phyloP scores from a whole-genome alignment of 108 stramenopile genomes.

The Cyclostephanos tholiformis region DNA sequence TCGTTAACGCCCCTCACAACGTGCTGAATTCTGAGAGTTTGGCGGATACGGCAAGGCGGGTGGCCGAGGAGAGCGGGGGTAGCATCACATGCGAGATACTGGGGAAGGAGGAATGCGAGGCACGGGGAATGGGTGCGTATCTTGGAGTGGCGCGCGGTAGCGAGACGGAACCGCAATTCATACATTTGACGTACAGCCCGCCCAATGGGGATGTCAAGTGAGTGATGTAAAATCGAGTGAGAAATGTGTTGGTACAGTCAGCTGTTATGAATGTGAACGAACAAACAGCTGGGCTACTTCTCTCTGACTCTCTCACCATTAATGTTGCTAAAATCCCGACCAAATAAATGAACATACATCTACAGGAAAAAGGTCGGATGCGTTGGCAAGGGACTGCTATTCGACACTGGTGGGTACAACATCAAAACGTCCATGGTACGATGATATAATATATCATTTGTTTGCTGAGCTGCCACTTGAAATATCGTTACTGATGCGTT shows the following conservation, averaged over 20 bases:
- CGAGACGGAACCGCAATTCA: constrained; percentile 94
- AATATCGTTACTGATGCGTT: neutral
- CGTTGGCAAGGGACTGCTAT: constrained; percentile 95
- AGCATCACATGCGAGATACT: constrained; percentile 76
- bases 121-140: constrained; percentile 90
- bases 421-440: constrained; percentile 91
- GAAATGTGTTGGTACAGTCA: neutral
- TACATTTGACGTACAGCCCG: constrained; percentile 94
- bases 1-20: constrained; percentile 98
- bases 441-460: neutral
- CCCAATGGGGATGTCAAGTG: constrained; percentile 39
- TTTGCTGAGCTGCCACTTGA: neutral
- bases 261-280: neutral
- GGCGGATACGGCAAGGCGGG: constrained; percentile 80
- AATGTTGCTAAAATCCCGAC: neutral
- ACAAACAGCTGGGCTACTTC: neutral
- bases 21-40: constrained; percentile 85
- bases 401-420: constrained; percentile 99
- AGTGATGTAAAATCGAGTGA: neutral
- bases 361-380: constrained; percentile 88
- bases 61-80: constrained; percentile 82
- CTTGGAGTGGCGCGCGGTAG: constrained; percentile 92
- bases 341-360: neutral
- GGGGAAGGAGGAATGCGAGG: constrained; percentile 86
- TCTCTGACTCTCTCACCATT: neutral